Conservation (phyloP, 2,329 filamentous ascomycete species). For the Trichoderma asperellum region DNA sequence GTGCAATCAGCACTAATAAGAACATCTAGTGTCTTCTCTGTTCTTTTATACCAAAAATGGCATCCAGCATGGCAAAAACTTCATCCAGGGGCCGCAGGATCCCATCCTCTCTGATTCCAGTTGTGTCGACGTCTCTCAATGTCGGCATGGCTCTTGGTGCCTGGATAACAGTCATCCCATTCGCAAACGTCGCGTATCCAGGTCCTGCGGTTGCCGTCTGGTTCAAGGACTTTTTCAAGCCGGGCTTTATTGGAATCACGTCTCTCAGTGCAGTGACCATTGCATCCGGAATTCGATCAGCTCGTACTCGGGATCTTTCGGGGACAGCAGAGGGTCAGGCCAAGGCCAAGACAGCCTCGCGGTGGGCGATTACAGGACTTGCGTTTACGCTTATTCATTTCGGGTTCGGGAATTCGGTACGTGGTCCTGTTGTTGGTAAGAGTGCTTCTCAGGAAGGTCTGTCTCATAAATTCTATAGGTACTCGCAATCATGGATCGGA, state of each 20-base stretch:
- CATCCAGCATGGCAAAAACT: not conserved
- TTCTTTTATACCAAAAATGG: not conserved
- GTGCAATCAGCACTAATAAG: not conserved
- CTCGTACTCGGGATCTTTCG: slow-evolving; percentile 1
- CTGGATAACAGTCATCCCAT: slow-evolving; percentile 29
- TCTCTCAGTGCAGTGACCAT: slow-evolving; percentile 28
- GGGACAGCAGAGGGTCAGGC: slow-evolving; percentile 2
- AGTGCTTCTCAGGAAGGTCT: no score
- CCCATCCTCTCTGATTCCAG: slow-evolving; percentile 14
- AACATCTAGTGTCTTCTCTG: not conserved
- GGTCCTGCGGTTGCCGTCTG: slow-evolving; percentile 30
- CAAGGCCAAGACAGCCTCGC: slow-evolving; percentile 12
- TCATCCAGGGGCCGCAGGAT: not conserved
- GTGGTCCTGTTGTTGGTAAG: not conserved
- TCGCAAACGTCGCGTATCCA: slow-evolving; percentile 25
- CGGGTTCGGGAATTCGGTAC: slow-evolving; percentile 23
- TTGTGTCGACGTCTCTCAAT: slow-evolving; percentile 23
- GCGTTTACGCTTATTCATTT: slow-evolving; percentile 25
- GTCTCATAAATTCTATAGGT: slow-evolving; percentile 1
- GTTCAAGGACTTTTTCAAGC: slow-evolving; percentile 31
- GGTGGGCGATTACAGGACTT: slow-evolving; percentile 23
- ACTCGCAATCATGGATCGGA: slow-evolving; percentile 22
- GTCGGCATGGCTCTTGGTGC: slow-evolving; percentile 29
- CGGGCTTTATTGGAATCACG: slow-evolving; percentile 30
- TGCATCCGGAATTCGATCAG: slow-evolving; percentile 19